Evolutionary conservation across 2,329 filamentous ascomycete genomes (phyloP), one percentile per base, ranked within the genome.

Genomic region (Colletotrichum lini): DNA sequence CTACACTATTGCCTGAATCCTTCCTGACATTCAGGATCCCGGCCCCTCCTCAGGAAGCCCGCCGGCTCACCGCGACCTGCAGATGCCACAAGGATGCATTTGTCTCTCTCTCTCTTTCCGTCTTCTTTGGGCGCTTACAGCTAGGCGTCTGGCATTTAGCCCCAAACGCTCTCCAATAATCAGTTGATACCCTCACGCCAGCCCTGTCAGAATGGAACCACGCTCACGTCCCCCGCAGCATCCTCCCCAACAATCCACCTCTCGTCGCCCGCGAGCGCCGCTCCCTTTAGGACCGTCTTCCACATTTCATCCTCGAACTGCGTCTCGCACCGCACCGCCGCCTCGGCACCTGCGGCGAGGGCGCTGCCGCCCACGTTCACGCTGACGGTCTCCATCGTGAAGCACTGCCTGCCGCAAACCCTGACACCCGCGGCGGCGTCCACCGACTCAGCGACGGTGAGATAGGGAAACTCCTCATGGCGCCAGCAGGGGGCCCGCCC

Each of bases 211-310:
- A 92, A 91, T 65, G 84, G 78, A 70, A 87, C 80, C 66, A 92
- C 79, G 0, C 88, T 87, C 56, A 92, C 77, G 70, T 84, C 82
- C 42, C 86, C 83, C 10, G 81, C 76, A 1, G 74, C 73, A 75
- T 89, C 89, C 79, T 91, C 87, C 0, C 90, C 90, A 13, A 92
- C 78, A n/a, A 92, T 64, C 84, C 89, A 91, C 65, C 88, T 79
- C 78, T 92, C 90, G 72, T 90, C 88, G 1, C 89, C 90, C 45
- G 80, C 85, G 18, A 92, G 87, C 71, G 83, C 83, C 1, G 88
- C 89, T 74, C 84, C 87, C 1, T 77, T 83, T 57, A 88, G 79
- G 44, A 92, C 76, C 75, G 87, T 81, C 23, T 77, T 76, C 81
- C 86, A 87, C 61, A 88, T 78, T 6, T 80, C 79, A 44, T 85